Conservation (phyloP, 2,329 filamentous ascomycete species). For the Sporothrix dimorphospora region DNA sequence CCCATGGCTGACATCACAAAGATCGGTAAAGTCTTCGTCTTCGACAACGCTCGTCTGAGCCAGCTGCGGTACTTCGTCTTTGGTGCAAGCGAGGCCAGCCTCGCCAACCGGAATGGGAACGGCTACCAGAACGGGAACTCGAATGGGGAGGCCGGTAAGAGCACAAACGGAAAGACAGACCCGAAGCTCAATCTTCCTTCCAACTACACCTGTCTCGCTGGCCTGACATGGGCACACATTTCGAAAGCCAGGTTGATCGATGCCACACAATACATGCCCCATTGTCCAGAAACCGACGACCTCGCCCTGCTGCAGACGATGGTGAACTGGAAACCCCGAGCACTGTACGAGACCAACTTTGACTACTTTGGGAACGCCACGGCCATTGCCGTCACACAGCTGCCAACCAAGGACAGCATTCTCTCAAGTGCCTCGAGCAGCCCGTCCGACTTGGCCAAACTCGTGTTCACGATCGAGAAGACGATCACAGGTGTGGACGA, state of each 20-base stretch:
- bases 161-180: background rate
- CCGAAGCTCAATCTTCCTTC: constrained; percentile 37
- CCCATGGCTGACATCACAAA: constrained; percentile 41
- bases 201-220: constrained; percentile 47
- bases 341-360: constrained; percentile 39
- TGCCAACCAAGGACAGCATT: constrained; percentile 25
- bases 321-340: constrained; percentile 47
- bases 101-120: background rate
- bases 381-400: constrained; percentile 43
- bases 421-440: constrained; percentile 27
- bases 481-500: constrained; percentile 47
- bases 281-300: constrained; percentile 13
- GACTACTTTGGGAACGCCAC: constrained; percentile 50
- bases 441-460: constrained; percentile 38
- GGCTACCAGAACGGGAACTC: background rate
- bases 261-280: constrained; percentile 18
- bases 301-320: constrained; percentile 45
- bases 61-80: constrained; percentile 39
- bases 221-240: constrained; percentile 47
- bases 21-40: constrained; percentile 49
- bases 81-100: background rate
- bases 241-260: constrained; percentile 41
- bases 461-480: constrained; percentile 40
- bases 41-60: constrained; percentile 42
- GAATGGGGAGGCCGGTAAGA: background rate